These are phyloP conservation scores for Calendula officinalis DNA, from an alignment of 129 eudicot species.

Conservation along the genomic window DNA sequence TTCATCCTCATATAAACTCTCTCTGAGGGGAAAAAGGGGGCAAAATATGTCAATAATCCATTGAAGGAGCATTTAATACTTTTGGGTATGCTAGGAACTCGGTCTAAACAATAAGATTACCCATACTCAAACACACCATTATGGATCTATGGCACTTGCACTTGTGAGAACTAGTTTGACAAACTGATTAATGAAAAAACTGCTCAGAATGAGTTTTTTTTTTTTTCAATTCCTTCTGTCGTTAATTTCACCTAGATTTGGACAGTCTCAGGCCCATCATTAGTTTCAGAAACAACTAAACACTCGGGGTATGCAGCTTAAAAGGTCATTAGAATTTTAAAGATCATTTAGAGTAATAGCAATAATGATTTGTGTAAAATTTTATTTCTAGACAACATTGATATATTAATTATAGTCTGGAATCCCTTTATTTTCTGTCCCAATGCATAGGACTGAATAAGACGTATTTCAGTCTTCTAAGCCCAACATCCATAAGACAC, in stretches of 20 bases:
- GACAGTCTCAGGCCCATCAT: neutral
- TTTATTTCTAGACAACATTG: slow-evolving; percentile 3
- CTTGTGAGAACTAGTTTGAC: neutral
- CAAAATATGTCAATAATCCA: slow-evolving; percentile 7
- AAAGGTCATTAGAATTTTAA: neutral
- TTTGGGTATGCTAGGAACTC: neutral
- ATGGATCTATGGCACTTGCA: no score
- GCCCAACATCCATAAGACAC: no score
- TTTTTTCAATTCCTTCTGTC: neutral
- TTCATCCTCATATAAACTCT: slow-evolving; percentile 91
- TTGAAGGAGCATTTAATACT: neutral
- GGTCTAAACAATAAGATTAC: neutral
- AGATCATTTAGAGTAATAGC: neutral
- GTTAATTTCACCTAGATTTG: slow-evolving; percentile 8
- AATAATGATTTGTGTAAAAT: neutral
- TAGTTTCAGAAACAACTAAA: slow-evolving; percentile 7
- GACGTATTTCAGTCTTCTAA: no score
- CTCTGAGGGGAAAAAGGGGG: slow-evolving; percentile 45
- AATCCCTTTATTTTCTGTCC: no score
- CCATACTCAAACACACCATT: neutral
- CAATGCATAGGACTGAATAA: no score
- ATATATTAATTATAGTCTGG: neutral
- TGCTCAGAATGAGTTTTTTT: neutral
- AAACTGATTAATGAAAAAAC: neutral
- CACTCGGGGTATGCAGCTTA: neutral